Evolutionary conservation across 805 yeast species (phyloP).

Genomic region (Clavispora fructus): DNA sequence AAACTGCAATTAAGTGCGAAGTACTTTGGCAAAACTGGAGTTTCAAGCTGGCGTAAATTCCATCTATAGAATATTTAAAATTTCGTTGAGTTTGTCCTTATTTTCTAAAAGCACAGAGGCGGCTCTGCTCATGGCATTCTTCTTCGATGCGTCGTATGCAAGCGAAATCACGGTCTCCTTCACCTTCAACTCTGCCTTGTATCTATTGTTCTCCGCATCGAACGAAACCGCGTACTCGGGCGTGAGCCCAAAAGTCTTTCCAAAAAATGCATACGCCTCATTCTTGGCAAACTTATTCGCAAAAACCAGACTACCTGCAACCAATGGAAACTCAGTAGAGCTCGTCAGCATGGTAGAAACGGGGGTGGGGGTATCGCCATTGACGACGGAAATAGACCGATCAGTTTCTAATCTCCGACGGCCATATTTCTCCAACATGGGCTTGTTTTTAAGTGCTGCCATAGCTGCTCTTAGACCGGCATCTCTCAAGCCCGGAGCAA

Average conservation of each 20-base stretch:
- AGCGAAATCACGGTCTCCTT: slow-evolving; percentile 25
- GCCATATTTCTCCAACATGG: slow-evolving; percentile 59
- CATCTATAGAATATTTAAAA: slow-evolving; percentile 3
- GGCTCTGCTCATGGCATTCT: slow-evolving; percentile 36
- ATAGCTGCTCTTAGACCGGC: slow-evolving; percentile 88
- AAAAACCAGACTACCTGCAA: slow-evolving; percentile 23
- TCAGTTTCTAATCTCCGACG: slow-evolving; percentile 39
- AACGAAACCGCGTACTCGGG: slow-evolving; percentile 30
- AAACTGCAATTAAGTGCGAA: too few relatives aligned
- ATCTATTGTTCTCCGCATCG: slow-evolving; percentile 17
- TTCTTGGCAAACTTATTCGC: slow-evolving; percentile 32
- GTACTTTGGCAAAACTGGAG: too few relatives aligned
- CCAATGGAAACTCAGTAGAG: slow-evolving; percentile 23
- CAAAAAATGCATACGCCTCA: slow-evolving; percentile 34
- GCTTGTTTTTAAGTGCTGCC: slow-evolving; percentile 59
- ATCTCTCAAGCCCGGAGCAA: slow-evolving; percentile 60
- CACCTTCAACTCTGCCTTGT: slow-evolving; percentile 26
- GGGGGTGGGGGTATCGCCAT: neutral
- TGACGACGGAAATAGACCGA: slow-evolving; percentile 10
- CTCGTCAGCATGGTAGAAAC: neutral
- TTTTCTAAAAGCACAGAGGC: slow-evolving; percentile 33
- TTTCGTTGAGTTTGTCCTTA: slow-evolving; percentile 13
- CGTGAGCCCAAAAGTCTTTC: slow-evolving; percentile 26
- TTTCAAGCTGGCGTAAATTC: too few relatives aligned
- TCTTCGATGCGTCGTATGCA: slow-evolving; percentile 33